phyloP scores from a whole-genome alignment of 2,329 filamentous ascomycete genomes.

The Periconia sp. region DNA sequence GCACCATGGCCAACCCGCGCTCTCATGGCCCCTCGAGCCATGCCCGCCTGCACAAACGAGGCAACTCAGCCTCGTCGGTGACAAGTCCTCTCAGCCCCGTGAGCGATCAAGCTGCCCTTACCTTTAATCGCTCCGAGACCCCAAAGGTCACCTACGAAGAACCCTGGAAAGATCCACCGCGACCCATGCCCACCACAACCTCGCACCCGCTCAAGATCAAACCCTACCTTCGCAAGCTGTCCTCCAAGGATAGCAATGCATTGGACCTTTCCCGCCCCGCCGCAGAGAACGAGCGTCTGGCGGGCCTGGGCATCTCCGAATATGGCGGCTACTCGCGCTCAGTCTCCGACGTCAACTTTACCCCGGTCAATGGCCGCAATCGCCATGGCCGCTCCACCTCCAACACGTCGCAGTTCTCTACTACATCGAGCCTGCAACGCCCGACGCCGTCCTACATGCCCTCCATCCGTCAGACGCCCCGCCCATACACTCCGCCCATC shows the following conservation, averaged over 20 bases:
- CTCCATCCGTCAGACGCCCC: constrained; percentile 62
- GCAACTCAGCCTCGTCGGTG: constrained; percentile 46
- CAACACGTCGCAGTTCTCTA: constrained; percentile 61
- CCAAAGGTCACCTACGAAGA: constrained; percentile 43
- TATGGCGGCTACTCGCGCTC: constrained; percentile 47
- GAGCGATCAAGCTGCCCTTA: constrained; percentile 31
- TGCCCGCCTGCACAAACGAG: constrained; percentile 50
- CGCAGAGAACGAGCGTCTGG: constrained; percentile 59
- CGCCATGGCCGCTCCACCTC: constrained; percentile 61
- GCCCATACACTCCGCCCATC: constrained; percentile 60
- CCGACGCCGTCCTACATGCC: constrained; percentile 60
- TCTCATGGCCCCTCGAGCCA: constrained; percentile 34
- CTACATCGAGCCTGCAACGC: constrained; percentile 54
- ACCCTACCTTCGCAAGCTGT: constrained; percentile 61
- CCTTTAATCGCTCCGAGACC: constrained; percentile 42
- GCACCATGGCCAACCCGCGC: constrained; percentile 26
- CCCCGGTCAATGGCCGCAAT: constrained; percentile 46
- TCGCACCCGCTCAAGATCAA: constrained; percentile 55
- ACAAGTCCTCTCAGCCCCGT: constrained; percentile 41
- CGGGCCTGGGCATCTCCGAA: constrained; percentile 62
- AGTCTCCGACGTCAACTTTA: constrained; percentile 53
- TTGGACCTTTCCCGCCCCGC: constrained; percentile 63
- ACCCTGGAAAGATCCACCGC: constrained; percentile 27
- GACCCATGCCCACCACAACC: constrained; percentile 28
- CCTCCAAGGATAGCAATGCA: constrained; percentile 55